Base-by-base conservation (phyloP, 176 grass and related monocot species). In the Lolium multiflorum region DNA sequence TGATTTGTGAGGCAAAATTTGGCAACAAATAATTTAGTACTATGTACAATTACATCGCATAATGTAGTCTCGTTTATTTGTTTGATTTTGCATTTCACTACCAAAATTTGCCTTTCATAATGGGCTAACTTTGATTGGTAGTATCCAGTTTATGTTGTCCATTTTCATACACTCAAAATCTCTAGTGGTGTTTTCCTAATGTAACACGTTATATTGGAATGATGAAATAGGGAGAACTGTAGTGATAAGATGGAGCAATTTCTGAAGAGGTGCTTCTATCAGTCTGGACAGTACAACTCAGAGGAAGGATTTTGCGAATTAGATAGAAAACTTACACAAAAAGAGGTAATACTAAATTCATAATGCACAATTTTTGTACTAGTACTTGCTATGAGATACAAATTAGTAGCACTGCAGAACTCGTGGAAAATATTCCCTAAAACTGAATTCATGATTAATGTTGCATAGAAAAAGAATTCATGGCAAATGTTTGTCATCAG, bases 181-280 rank as follows among this genome's bases (percentile, higher is more conserved):
- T 8, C 28, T 11, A 24, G 46, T n/a, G 4, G 31, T 56, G 10
- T 52, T 28, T 77, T 89, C 64, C 41, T 20, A 64, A 35, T 56
- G 16, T 72, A 24, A 77, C 48, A 3, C 11, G 26, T 71, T 20
- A 80, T 75, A 0, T 43, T 89, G n/a, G 47, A 52, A 56, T 21
- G 55, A 63, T 56, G 86, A 25, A 21, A 82, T 20, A 98, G 96
- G 72, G 96, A 90, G 61, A 98, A 98, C 85, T 98, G 96, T 24
- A 65, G 77, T 25, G 91, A 94, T 35, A 95, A 98, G 88, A 98
- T 95, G 96, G 96, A 94, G 60, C 69, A 92, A 15, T 98, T 98
- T 79, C 81, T 98, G 61, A 79, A 87, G 86, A 93, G 93, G 48
- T 98, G 96, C 76, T 98, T 98, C 83, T 95, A 94, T 62, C 96